phyloP scores from a whole-genome alignment of 345 rosid species.

The Physaria fendleri region DNA sequence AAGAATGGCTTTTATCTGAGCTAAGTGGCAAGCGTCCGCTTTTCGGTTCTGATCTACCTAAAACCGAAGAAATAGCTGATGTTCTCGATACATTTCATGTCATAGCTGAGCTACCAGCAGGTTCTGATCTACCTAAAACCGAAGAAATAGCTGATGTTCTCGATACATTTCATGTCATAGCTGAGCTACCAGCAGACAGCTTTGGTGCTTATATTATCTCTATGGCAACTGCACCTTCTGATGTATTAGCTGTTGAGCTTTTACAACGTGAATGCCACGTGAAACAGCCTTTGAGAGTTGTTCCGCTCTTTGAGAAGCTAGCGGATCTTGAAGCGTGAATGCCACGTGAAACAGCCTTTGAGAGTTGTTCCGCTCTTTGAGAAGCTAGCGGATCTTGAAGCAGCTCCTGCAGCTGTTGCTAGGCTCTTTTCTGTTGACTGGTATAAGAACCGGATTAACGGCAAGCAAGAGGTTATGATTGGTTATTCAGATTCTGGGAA shows the following conservation, averaged over 20 bases:
- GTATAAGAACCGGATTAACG: slow-evolving; percentile 86
- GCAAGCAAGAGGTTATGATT: slow-evolving; percentile 98
- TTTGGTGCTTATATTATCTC: slow-evolving; percentile 96
- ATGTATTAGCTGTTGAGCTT: slow-evolving; percentile 94
- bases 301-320: slow-evolving; percentile 95
- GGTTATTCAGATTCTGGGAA: slow-evolving; percentile 98
- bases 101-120: slow-evolving; percentile 76
- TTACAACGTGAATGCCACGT: slow-evolving; percentile 93
- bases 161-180: slow-evolving; percentile 71
- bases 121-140: slow-evolving; percentile 89
- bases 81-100: slow-evolving; percentile 84
- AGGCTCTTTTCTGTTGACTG: slow-evolving; percentile 90
- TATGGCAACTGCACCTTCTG: slow-evolving; percentile 92
- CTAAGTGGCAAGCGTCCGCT: slow-evolving; percentile 90
- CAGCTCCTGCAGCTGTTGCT: slow-evolving; percentile 94
- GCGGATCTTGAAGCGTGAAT: slow-evolving; percentile 95
- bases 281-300: slow-evolving; percentile 84
- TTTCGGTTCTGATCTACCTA: slow-evolving; percentile 90
- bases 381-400: slow-evolving; percentile 94
- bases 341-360: slow-evolving; percentile 76
- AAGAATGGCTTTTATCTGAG: slow-evolving; percentile 92
- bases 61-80: slow-evolving; percentile 91
- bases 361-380: slow-evolving; percentile 98
- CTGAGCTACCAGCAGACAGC: slow-evolving; percentile 78
- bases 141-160: slow-evolving; percentile 92